Percentiles rank a stretch among this genome's conserved stretches.
Conservation (phyloP, 257 asterid species). For the Lavandula angustifolia region DNA sequence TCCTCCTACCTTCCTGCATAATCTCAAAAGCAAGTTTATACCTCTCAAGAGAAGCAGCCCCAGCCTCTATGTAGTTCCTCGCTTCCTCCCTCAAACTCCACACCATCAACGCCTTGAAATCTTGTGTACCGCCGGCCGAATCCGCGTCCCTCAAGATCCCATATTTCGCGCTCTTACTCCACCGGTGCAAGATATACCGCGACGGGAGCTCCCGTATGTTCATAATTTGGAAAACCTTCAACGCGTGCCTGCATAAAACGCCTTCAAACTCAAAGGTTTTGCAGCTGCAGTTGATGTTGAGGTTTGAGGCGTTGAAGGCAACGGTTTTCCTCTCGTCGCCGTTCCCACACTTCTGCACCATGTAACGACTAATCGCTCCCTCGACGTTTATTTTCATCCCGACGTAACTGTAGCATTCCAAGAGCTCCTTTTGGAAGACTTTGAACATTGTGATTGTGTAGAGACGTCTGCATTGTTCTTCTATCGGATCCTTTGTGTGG, state of each 20-base stretch:
- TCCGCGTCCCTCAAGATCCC: slow-evolving; percentile 75
- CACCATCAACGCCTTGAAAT: slow-evolving; percentile 71
- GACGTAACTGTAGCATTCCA: slow-evolving; percentile 79
- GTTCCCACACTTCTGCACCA: slow-evolving; percentile 79
- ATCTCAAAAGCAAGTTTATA: slow-evolving; percentile 87
- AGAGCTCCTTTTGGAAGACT: slow-evolving; percentile 86
- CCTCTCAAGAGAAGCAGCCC: slow-evolving; percentile 72
- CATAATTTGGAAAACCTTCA: slow-evolving; percentile 85
- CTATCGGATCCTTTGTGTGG: slow-evolving; percentile 93
- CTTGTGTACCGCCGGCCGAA: slow-evolving; percentile 70
- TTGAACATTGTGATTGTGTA: slow-evolving; percentile 79
- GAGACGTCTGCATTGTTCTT: slow-evolving; percentile 86
- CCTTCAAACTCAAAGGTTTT: slow-evolving; percentile 96
- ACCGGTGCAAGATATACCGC: slow-evolving; percentile 75
- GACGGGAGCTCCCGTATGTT: slow-evolving; percentile 88
- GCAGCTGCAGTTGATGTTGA: slow-evolving; percentile 84
- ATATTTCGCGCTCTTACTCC: slow-evolving; percentile 76
- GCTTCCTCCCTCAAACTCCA: slow-evolving; percentile 97
- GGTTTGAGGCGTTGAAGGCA: slow-evolving; percentile 84
- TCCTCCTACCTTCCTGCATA: slow-evolving; percentile 93
- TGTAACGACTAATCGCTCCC: slow-evolving; percentile 79
- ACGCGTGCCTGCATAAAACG: slow-evolving; percentile 76
- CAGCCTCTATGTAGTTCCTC: slow-evolving; percentile 70
- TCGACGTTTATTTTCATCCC: slow-evolving; percentile 85
- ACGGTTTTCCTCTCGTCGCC: slow-evolving; percentile 85